These are phyloP conservation scores for Yamadazyma akitaensis DNA, from an alignment of 805 yeast species.

Conservation along the genomic window DNA sequence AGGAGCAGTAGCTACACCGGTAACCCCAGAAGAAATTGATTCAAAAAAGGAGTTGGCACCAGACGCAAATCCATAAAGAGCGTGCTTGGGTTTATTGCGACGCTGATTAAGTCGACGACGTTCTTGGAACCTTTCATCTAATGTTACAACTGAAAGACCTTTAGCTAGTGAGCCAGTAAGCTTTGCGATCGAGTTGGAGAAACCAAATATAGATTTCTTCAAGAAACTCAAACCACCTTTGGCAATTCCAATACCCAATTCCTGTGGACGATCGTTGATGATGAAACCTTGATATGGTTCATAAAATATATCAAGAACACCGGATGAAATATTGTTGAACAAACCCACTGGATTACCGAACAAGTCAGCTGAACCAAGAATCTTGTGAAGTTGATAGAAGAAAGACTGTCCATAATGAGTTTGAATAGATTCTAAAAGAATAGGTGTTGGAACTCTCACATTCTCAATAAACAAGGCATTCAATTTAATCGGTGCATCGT, in stretches of 20 bases:
- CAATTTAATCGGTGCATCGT: constrained; percentile 91
- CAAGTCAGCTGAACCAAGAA: constrained; percentile 93
- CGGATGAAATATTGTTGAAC: constrained; percentile 89
- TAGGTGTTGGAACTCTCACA: constrained; percentile 78
- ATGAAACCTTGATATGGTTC: constrained; percentile 97
- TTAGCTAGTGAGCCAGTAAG: constrained; percentile 93
- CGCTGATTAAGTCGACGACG: constrained; percentile 70
- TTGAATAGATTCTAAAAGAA: constrained; percentile 62
- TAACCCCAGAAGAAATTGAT: constrained; percentile 80
- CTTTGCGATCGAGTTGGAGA: constrained; percentile 89
- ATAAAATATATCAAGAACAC: constrained; percentile 93
- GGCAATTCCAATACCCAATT: constrained; percentile 90
- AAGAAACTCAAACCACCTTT: constrained; percentile 94
- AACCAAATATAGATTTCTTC: constrained; percentile 91
- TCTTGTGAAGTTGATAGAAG: constrained; percentile 85
- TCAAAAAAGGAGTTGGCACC: constrained; percentile 90
- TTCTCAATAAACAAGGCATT: constrained; percentile 87
- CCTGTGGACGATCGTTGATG: constrained; percentile 93
- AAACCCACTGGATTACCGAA: constrained; percentile 97
- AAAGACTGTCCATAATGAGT: constrained; percentile 92
- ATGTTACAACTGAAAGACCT: constrained; percentile 85
- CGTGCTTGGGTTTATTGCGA: constrained; percentile 79
- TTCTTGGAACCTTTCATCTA: constrained; percentile 83
- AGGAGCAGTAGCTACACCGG: constrained; percentile 90
- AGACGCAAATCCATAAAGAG: constrained; percentile 74